phyloP scores from a whole-genome alignment of 2,329 filamentous ascomycete genomes.

The Emericellopsis cladophorae region DNA sequence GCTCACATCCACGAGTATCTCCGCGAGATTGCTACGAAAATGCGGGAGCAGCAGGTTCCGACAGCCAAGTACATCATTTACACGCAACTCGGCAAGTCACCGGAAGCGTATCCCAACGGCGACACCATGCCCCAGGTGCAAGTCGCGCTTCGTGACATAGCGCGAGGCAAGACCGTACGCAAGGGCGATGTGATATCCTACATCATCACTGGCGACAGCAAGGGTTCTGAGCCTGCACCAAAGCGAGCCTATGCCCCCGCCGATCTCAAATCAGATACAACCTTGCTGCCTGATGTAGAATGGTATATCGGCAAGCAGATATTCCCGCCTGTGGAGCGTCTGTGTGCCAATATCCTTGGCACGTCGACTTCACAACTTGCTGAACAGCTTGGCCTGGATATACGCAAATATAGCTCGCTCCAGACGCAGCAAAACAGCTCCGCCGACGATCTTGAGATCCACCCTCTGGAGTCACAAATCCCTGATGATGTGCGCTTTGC shows the following conservation, averaged over 20 bases:
- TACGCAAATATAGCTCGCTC: conserved; percentile 60
- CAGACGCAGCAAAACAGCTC: conserved; percentile 33
- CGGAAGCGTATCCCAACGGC: conserved; percentile 86
- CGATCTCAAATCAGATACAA: conserved; percentile 66
- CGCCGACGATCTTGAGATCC: conserved; percentile 57
- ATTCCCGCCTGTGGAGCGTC: conserved; percentile 90
- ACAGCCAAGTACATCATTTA: conserved; percentile 91
- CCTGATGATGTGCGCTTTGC: conserved; percentile 84
- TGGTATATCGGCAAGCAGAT: conserved; percentile 99
- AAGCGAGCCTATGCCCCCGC: conserved; percentile 83
- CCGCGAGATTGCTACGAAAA: conserved; percentile 68
- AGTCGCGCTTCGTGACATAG: conserved; percentile 79
- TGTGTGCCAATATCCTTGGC: conserved; percentile 89
- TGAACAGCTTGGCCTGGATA: conserved; percentile 86
- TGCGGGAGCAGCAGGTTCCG: conserved; percentile 68
- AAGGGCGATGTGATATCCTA: conserved; percentile 96
- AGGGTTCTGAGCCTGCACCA: conserved; percentile 56
- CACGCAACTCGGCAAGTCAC: conserved; percentile 90
- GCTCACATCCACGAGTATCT: conserved; percentile 90
- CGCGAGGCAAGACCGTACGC: conserved; percentile 75
- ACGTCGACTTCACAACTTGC: conserved; percentile 85
- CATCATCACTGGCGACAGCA: conserved; percentile 69
- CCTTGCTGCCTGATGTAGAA: conserved; percentile 79
- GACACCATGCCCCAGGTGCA: conserved; percentile 96
- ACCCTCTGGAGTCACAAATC: conserved; percentile 87